Base-by-base conservation (phyloP, 371 early-diverging fungal genomes). In the Apophysomyces ossiformis region DNA sequence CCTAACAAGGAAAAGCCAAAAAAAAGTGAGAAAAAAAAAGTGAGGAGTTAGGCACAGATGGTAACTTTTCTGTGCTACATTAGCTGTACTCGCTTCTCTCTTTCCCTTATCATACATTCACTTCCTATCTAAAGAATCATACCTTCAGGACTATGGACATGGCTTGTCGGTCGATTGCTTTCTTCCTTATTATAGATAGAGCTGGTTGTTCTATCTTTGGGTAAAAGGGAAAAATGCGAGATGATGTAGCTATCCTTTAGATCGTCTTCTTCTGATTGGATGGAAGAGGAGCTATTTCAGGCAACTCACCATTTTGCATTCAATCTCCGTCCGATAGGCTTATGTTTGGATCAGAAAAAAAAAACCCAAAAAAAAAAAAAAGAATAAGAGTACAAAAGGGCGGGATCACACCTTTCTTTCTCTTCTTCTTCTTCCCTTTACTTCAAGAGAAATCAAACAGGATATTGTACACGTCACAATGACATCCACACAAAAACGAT, bases 401-500 rank as follows among this genome's bases (percentile, higher is more conserved):
- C 44, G 57, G 47, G 32, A 35, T 43, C 15, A n/a, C 12, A 37
- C 45, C 56, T 59, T 50, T 41, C 54, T 32, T 67, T 39, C 43
- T 56, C 38, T 11, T 26, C 36, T 60, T 44, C 50, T 58, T 59
- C 32, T n/a, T 66, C n/a, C 39, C 36, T 59, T n/a, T 0, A 21
- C 21, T 50, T 9, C 21, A 61, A 26, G 13, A 8, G 2, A 8
- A 41, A 8, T 11, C 41, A 41, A 8, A 5, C 41, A 41, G 11
- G 0, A 26, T 26, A 26, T 26, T 13, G 5, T 13, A 41, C 41
- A 41, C 41, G 41, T 41, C 41, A 41, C 38, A 36, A 67, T 67
- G 64, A 41, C 61, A 50, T 36, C 44, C 57, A 63, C 45, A 37
- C 47, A 60, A 13, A 47, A 66, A 61, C 66, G 62, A 36, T 36